Percentiles rank a stretch among this genome's conserved stretches.
Evolutionary conservation across 2,329 filamentous ascomycete genomes (phyloP).

Genomic region (Diaporthe vaccinii): DNA sequence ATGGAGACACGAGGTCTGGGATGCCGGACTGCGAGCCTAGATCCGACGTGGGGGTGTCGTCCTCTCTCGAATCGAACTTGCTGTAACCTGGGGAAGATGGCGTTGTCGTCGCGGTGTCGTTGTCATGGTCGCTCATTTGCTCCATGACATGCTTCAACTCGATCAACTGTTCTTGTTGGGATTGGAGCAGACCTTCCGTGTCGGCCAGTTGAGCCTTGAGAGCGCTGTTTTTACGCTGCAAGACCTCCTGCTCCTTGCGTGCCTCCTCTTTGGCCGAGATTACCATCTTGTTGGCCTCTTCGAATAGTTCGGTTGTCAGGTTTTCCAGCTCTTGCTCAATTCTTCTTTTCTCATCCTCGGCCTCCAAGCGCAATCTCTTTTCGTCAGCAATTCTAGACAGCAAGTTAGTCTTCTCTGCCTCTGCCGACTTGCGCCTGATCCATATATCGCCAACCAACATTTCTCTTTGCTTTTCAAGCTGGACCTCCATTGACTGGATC

Average conservation of each 20-base stretch:
- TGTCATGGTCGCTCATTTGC: constrained; percentile 82
- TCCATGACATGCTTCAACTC: constrained; percentile 96
- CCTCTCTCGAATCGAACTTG: constrained; percentile 73
- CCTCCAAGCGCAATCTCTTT: constrained; percentile 71
- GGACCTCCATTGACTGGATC: constrained; percentile 76
- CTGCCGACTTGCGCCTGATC: constrained; percentile 80
- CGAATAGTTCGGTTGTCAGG: constrained; percentile 92
- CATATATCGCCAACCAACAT: constrained; percentile 81
- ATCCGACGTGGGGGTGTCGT: constrained; percentile 55
- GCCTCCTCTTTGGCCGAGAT: constrained; percentile 91
- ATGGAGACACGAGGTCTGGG: constrained; percentile 63
- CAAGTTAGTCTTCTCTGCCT: constrained; percentile 76
- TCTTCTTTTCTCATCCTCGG: constrained; percentile 84
- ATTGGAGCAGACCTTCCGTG: constrained; percentile 86
- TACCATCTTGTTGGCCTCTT: constrained; percentile 99
- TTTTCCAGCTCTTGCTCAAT: constrained; percentile 95
- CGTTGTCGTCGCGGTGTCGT: constrained; percentile 78
- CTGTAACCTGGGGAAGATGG: constrained; percentile 85
- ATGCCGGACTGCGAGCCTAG: constrained; percentile 53
- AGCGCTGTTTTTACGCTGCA: constrained; percentile 89
- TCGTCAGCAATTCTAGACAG: constrained; percentile 74
- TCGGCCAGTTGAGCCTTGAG: constrained; percentile 87
- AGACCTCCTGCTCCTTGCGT: constrained; percentile 82
- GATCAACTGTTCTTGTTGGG: constrained; percentile 91
- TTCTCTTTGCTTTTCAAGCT: constrained; percentile 77